These are phyloP conservation scores for Phylloporus rhodoxanthus DNA, from an alignment of 768 basidiomycete species.

Conservation along the genomic window DNA sequence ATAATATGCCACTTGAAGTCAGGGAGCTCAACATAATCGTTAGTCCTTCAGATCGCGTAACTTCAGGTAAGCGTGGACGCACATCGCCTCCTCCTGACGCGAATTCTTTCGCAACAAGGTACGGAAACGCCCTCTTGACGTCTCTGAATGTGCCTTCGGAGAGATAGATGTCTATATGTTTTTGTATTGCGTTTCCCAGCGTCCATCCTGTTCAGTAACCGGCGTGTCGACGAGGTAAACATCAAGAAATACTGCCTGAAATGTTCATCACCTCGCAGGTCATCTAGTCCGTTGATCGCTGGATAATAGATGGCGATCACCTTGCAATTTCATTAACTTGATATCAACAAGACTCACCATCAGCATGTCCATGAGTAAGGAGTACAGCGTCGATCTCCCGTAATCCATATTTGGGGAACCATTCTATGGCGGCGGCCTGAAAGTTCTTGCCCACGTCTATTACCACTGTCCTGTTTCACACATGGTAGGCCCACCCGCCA, in stretches of 20 bases:
- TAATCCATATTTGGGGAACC: conserved; percentile 69
- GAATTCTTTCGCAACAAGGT: conserved; percentile 68
- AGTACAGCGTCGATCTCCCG: conserved; percentile 69
- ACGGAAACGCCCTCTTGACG: conserved; percentile 71
- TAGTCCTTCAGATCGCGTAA: not conserved
- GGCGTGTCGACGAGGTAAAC: conserved; percentile 4
- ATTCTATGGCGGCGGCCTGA: conserved; percentile 47
- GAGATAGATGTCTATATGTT: conserved; percentile 69
- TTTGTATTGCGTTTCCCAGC: conserved; percentile 54
- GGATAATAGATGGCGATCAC: conserved; percentile 5
- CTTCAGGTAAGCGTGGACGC: conserved; percentile 23
- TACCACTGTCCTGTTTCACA: conserved; percentile 57
- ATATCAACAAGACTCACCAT: conserved; percentile 39
- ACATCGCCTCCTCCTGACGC: conserved; percentile 81
- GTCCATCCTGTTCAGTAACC: conserved; percentile 59
- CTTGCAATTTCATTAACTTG: not conserved
- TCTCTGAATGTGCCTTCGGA: conserved; percentile 60
- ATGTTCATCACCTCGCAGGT: conserved; percentile 59
- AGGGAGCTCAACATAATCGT: conserved; percentile 50
- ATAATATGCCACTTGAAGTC: conserved; percentile 82
- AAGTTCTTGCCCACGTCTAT: conserved; percentile 88
- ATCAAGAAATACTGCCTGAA: not conserved
- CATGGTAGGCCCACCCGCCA: not conserved
- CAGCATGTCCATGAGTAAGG: conserved; percentile 85
- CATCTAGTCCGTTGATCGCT: conserved; percentile 89